These are phyloP conservation scores for Mycena vulgaris DNA, from an alignment of 768 basidiomycete genomes.

Conservation along the genomic window DNA sequence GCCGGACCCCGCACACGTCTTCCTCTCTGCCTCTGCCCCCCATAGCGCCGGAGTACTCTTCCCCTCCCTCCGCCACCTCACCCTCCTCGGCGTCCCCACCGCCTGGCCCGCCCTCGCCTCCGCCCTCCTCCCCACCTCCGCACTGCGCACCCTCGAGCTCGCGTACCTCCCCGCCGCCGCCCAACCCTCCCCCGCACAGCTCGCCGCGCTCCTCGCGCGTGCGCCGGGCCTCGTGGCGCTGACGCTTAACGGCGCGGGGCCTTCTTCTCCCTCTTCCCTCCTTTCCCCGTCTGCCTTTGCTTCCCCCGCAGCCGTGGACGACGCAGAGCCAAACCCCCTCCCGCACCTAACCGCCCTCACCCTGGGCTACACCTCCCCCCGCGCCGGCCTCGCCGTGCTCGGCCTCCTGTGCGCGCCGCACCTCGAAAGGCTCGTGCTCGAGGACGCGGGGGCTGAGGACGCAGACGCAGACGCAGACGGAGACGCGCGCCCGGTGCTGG, in stretches of 20 bases:
- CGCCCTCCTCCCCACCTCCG: conserved; percentile 44
- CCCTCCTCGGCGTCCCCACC: conserved; percentile 71
- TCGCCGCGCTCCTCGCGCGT: conserved; percentile 60
- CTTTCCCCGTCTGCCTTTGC: conserved; percentile 35
- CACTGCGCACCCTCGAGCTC: conserved; percentile 62
- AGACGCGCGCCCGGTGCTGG: conserved; percentile 55
- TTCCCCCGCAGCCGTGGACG: conserved; percentile 40
- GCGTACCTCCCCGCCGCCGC: conserved; percentile 68
- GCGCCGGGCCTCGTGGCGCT: conserved; percentile 60
- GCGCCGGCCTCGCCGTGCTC: conserved; percentile 58
- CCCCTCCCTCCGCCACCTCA: conserved; percentile 64
- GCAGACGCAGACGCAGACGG: conserved; percentile 57
- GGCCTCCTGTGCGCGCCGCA: conserved; percentile 53
- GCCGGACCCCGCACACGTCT: conserved; percentile 56
- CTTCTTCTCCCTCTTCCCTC: conserved; percentile 48
- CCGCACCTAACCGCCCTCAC: conserved; percentile 55
- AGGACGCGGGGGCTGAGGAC: conserved; percentile 61
- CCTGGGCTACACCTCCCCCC: conserved; percentile 60
- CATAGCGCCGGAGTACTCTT: conserved; percentile 48
- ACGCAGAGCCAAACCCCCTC: conserved; percentile 49
- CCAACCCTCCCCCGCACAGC: conserved; percentile 64
- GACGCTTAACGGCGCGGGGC: conserved; percentile 65
- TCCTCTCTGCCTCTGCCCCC: conserved; percentile 49
- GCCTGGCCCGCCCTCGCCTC: conserved; percentile 63
- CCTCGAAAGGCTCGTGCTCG: conserved; percentile 55